Conservation (phyloP, 2,329 filamentous ascomycete genomes). For the Aspergillus nomiae region DNA sequence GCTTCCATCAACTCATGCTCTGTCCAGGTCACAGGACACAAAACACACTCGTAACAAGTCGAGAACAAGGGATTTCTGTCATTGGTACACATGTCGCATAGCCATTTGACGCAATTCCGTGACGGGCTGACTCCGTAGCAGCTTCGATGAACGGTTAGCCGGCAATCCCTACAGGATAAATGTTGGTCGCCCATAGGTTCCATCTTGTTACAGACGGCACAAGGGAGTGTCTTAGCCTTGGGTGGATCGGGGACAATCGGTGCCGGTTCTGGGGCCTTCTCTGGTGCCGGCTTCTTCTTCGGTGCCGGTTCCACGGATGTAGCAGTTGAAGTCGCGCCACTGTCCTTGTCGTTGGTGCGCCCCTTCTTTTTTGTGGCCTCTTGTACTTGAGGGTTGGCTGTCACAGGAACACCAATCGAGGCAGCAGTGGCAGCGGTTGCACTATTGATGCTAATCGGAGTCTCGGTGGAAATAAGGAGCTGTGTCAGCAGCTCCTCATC, state of each 20-base stretch:
- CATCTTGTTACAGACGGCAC: conserved; percentile 77
- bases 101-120: conserved; percentile 77
- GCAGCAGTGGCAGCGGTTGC: conserved; percentile 47
- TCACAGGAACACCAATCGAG: conserved; percentile 44
- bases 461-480: conserved; percentile 48
- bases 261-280: conserved; percentile 59
- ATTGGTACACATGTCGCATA: conserved; percentile 93
- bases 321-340: conserved; percentile 49
- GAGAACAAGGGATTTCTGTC: conserved; percentile 90
- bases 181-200: conserved; percentile 73
- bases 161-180: conserved; percentile 81
- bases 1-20: conserved; percentile 83
- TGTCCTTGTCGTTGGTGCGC: conserved; percentile 55
- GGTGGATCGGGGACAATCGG: conserved; percentile 75
- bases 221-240: conserved; percentile 76
- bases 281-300: conserved; percentile 63
- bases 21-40: conserved; percentile 82
- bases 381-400: conserved; percentile 35
- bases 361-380: conserved; percentile 65
- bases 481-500: conserved; percentile 76
- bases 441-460: conserved; percentile 45
- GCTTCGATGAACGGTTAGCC: conserved; percentile 83
- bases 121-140: conserved; percentile 85
- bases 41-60: conserved; percentile 90
- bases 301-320: conserved; percentile 51